Evolutionary conservation across 371 early-diverging fungal species (phyloP).

Genomic region (Zopfochytrium polystomum): DNA sequence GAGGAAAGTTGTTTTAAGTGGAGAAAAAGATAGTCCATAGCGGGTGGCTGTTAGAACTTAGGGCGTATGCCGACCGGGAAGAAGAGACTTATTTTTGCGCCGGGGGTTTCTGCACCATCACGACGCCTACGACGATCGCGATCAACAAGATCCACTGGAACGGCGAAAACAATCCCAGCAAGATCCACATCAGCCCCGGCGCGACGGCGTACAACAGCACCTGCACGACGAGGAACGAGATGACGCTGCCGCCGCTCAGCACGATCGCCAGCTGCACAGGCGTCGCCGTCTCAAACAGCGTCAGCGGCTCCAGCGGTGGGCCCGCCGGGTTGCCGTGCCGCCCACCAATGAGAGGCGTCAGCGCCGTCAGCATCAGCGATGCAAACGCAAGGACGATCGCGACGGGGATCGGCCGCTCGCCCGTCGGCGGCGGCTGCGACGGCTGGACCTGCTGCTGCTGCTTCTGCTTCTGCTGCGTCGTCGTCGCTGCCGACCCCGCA

Average conservation of each 20-base stretch:
- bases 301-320: constrained; percentile 11
- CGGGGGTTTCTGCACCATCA: background rate
- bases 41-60: too few species aligned
- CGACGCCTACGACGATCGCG: background rate
- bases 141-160: constrained; percentile 10
- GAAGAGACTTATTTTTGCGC: background rate
- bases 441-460: too few species aligned
- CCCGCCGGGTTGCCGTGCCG: background rate
- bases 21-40: too few species aligned
- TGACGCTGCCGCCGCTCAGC: constrained; percentile 2
- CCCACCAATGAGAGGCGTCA: constrained; percentile 13
- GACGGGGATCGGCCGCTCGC: background rate
- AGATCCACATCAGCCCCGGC: constrained; percentile 3
- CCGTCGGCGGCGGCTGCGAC: too few species aligned
- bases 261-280: constrained; percentile 14
- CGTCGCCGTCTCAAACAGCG: too few species aligned
- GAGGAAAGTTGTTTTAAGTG: too few species aligned
- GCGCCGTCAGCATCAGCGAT: background rate
- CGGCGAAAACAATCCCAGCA: constrained; percentile 5
- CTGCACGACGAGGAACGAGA: background rate
- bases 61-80: background rate
- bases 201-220: constrained; percentile 1
- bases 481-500: background rate
- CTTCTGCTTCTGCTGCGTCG: too few species aligned
- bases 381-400: constrained; percentile 8